Evolutionary conservation across 768 basidiomycete genomes (phyloP).

Genomic region (Kwoniella mangroviensis): DNA sequence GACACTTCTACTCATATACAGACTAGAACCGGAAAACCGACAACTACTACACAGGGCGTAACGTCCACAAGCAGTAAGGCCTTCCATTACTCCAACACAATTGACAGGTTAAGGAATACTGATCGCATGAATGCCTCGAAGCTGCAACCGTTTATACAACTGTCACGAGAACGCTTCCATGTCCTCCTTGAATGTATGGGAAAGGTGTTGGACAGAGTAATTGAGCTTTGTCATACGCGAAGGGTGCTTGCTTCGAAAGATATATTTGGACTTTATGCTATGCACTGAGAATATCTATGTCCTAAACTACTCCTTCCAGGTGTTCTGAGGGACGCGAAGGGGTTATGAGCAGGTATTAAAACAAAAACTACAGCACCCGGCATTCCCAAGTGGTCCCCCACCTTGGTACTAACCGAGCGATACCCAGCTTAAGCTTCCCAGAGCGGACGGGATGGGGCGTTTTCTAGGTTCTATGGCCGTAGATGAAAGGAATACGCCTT

Average conservation of each 20-base stretch:
- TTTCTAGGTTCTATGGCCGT: conserved; percentile 14
- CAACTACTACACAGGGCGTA: background rate
- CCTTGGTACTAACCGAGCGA: conserved; percentile 20
- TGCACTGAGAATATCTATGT: background rate
- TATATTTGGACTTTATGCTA: background rate
- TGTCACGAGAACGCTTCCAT: background rate
- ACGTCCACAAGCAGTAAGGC: background rate
- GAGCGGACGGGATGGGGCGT: conserved; percentile 8
- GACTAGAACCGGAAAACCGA: background rate
- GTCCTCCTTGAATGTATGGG: background rate
- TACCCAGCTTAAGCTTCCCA: conserved; percentile 5
- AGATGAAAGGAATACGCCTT: too few relatives aligned
- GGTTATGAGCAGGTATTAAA: background rate
- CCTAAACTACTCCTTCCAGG: too few relatives aligned
- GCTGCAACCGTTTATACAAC: background rate
- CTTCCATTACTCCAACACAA: background rate
- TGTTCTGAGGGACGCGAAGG: background rate
- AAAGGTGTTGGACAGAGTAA: background rate
- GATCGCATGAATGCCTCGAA: background rate
- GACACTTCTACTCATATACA: background rate
- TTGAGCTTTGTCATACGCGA: too few relatives aligned
- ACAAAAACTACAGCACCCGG: conserved; percentile 17
- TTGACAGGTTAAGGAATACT: too few relatives aligned
- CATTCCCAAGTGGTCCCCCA: conserved; percentile 19
- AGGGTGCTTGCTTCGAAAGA: too few relatives aligned